These are phyloP conservation scores for Pseudisothecium myosuroides DNA, from an alignment of 225 moss, liverwort and hornwort genomes.

Conservation along the genomic window DNA sequence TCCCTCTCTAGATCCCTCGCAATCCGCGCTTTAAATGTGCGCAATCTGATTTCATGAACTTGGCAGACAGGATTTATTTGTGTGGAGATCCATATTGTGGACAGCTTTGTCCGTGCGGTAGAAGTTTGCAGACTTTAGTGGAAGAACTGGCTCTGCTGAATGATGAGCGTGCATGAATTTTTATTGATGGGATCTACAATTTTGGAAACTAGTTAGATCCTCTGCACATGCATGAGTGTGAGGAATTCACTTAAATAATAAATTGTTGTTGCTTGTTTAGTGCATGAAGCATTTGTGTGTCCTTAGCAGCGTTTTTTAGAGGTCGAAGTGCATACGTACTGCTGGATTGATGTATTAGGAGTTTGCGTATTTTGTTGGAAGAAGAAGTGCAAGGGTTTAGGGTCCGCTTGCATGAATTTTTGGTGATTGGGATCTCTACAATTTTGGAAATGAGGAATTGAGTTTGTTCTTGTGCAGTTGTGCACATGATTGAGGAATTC, in stretches of 20 bases:
- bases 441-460: not conserved
- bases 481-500: not conserved
- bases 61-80: no score
- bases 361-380: not conserved
- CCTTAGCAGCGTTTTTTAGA: no score
- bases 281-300: not conserved
- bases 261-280: not conserved
- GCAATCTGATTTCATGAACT: not conserved
- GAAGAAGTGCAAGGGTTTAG: not conserved
- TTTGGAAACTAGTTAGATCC: not conserved
- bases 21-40: not conserved
- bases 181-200: not conserved
- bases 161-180: not conserved
- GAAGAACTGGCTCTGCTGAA: no score
- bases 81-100: not conserved
- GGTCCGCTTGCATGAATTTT: not conserved
- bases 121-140: not conserved
- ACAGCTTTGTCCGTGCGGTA: not conserved
- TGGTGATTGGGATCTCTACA: not conserved
- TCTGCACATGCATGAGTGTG: not conserved
- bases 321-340: no score
- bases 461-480: not conserved
- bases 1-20: not conserved
- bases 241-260: not conserved
- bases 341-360: not conserved